Evolutionary conservation across 768 basidiomycete genomes (phyloP).

Genomic region (Ramaria sp.): DNA sequence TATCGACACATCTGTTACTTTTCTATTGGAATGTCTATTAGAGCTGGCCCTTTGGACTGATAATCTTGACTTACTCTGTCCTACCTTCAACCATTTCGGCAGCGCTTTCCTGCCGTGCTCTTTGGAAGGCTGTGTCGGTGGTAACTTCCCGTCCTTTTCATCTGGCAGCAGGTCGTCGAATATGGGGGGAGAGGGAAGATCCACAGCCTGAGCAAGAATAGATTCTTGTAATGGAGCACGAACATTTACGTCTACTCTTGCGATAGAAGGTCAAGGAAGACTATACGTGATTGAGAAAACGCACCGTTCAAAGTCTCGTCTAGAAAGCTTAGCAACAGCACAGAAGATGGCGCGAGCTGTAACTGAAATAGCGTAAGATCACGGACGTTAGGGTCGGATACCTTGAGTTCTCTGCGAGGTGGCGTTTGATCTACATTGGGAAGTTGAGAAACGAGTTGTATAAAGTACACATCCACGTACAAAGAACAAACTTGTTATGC

Average conservation of each 20-base stretch:
- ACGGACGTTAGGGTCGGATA: constrained; percentile 64
- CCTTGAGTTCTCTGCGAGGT: constrained; percentile 73
- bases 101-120: not conserved
- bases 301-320: constrained; percentile 61
- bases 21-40: not conserved
- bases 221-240: constrained; percentile 54
- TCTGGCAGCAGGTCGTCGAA: constrained; percentile 17
- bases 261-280: not conserved
- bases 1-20: not conserved
- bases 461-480: constrained; percentile 30
- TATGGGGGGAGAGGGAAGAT: constrained; percentile 50
- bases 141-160: not conserved
- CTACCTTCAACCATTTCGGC: constrained; percentile 9
- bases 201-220: constrained; percentile 47
- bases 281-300: constrained; percentile 12
- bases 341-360: constrained; percentile 67
- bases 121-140: not conserved
- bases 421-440: constrained; percentile 56
- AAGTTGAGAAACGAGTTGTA: not conserved
- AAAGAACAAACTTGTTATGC: constrained; percentile 73
- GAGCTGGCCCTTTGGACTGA: not conserved
- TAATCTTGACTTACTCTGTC: not conserved
- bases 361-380: constrained; percentile 59
- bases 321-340: constrained; percentile 67
- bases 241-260: constrained; percentile 16